A percentile compares a stretch with the other conserved stretches of the same genome.
These are phyloP conservation scores for Hortiboletus rubellus DNA, from an alignment of 1,284 basidiomycete genomes.

Conservation along the genomic window DNA sequence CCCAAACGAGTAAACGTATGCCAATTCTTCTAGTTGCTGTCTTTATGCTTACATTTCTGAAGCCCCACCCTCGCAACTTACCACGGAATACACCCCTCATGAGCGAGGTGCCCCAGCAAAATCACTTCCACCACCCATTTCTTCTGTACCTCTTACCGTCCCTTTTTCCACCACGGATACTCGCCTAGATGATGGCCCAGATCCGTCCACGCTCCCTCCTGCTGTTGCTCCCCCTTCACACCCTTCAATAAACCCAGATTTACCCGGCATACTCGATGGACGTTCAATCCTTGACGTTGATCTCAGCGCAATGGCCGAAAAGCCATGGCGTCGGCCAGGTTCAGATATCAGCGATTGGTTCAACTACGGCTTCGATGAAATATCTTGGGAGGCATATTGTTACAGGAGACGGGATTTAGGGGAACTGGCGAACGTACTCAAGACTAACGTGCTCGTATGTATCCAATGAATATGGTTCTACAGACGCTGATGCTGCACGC, in stretches of 20 bases:
- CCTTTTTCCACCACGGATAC: slow-evolving; percentile 25
- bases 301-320: slow-evolving; percentile 77
- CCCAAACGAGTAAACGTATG: slow-evolving; percentile 37
- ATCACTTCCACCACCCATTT: slow-evolving; percentile 20
- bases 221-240: slow-evolving; percentile 72
- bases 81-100: slow-evolving; percentile 90
- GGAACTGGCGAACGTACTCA: slow-evolving; percentile 74
- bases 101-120: slow-evolving; percentile 54
- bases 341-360: slow-evolving; percentile 98
- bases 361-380: slow-evolving; percentile 99
- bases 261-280: slow-evolving; percentile 69
- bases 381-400: slow-evolving; percentile 92
- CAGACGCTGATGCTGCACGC: slow-evolving; percentile 6
- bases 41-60: slow-evolving; percentile 15
- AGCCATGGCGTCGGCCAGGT: slow-evolving; percentile 92
- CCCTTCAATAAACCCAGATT: slow-evolving; percentile 69
- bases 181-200: slow-evolving; percentile 51
- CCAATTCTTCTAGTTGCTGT: background rate
- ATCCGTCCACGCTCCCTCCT: slow-evolving; percentile 62
- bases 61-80: slow-evolving; percentile 59
- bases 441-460: slow-evolving; percentile 74
- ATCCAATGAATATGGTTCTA: background rate
- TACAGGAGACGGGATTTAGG: slow-evolving; percentile 82
- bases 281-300: slow-evolving; percentile 90
- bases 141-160: slow-evolving; percentile 22